Conservation (phyloP, 2,329 filamentous ascomycete genomes). For the Calonectria multiphialidica region DNA sequence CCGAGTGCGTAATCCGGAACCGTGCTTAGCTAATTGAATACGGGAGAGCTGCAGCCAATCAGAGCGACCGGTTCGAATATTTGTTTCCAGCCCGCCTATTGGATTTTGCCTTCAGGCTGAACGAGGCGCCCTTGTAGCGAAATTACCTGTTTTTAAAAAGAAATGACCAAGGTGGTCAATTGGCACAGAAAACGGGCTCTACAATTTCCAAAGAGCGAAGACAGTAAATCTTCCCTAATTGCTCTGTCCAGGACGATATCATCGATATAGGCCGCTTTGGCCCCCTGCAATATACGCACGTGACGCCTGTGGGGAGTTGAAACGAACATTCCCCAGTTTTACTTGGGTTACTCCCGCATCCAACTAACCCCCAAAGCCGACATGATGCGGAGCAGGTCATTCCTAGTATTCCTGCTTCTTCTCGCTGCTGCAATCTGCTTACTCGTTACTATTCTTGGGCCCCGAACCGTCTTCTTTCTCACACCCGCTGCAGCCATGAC, state of each 20-base stretch:
- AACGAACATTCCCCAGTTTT: neutral
- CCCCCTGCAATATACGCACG: neutral
- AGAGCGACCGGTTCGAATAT: neutral
- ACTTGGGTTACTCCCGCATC: too few species aligned
- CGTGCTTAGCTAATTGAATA: neutral
- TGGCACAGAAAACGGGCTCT: neutral
- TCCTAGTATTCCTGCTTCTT: neutral
- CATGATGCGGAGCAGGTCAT: neutral
- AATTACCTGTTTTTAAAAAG: neutral
- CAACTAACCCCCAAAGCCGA: neutral
- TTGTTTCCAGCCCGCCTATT: neutral
- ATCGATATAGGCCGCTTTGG: too few species aligned
- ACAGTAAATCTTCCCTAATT: neutral
- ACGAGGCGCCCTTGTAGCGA: neutral
- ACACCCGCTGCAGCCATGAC: slow-evolving; percentile 20
- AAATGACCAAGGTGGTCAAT: neutral
- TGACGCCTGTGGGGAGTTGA: neutral
- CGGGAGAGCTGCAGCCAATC: neutral
- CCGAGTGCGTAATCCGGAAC: neutral
- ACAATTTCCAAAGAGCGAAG: neutral
- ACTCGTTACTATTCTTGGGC: neutral
- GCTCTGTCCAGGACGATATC: too few species aligned
- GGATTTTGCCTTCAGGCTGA: too few species aligned
- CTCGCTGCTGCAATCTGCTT: neutral
- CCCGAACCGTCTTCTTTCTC: neutral